phyloP scores from a whole-genome alignment of 1,139 yeast genomes.

The Pichia cactophila region DNA sequence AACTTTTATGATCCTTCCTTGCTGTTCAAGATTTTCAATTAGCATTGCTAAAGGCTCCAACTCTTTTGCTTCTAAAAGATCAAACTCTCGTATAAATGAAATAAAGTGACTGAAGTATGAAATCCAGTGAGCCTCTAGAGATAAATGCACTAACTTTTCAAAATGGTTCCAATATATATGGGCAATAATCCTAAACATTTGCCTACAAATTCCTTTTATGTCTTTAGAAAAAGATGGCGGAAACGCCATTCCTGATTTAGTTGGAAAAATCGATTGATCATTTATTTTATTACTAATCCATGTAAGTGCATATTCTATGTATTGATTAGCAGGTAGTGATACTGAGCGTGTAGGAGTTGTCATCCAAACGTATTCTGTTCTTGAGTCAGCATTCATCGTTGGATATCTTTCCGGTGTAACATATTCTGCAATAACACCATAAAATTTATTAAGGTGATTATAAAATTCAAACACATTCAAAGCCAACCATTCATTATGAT shows the following conservation, averaged over 20 bases:
- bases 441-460: slow-evolving; percentile 78
- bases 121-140: slow-evolving; percentile 96
- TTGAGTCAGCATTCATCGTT: slow-evolving; percentile 94
- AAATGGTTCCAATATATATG: slow-evolving; percentile 92
- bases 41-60: slow-evolving; percentile 70
- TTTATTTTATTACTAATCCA: slow-evolving; percentile 87
- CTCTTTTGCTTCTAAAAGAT: slow-evolving; percentile 69
- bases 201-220: slow-evolving; percentile 78
- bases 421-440: slow-evolving; percentile 80
- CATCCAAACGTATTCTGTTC: slow-evolving; percentile 85
- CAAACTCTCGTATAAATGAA: slow-evolving; percentile 78
- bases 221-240: slow-evolving; percentile 80
- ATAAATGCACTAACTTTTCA: slow-evolving; percentile 81
- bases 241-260: slow-evolving; percentile 87
- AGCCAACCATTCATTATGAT: slow-evolving; percentile 92
- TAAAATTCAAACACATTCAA: slow-evolving; percentile 85
- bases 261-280: slow-evolving; percentile 87
- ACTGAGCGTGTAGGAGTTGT: slow-evolving; percentile 72
- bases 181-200: slow-evolving; percentile 95
- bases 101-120: slow-evolving; percentile 95
- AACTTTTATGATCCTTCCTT: slow-evolving; percentile 58
- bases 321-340: slow-evolving; percentile 85
- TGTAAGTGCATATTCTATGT: slow-evolving; percentile 82
- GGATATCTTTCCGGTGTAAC: slow-evolving; percentile 86
- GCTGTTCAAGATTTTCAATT: slow-evolving; percentile 72